Base-by-base conservation (phyloP, 352 stramenopile genomes). In the Pythium dissimile region DNA sequence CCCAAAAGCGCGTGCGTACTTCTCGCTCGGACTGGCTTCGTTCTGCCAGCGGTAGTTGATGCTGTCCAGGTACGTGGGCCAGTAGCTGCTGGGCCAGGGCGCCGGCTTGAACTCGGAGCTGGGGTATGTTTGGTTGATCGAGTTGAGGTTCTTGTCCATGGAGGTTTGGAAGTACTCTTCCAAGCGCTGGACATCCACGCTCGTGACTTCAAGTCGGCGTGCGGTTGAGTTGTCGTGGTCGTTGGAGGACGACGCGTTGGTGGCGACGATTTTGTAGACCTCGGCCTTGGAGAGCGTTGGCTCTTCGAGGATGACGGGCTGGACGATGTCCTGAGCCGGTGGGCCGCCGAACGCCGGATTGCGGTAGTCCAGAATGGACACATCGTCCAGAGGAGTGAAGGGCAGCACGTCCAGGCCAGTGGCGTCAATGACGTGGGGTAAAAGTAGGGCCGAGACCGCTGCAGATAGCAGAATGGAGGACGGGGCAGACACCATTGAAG, bases 61-160 rank as follows among this genome's bases (percentile, higher is more conserved):
- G 42, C 75, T 70, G 65, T 88, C 78, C 31, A 74, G 59, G 64
- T 77, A 86, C 31, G 60, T 67, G 5, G 78, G 76, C 73, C 75
- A 88, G 72, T 88, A 88, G 63, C 70, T 80, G 46, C 30, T 45
- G 0, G 59, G 47, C 52, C 39, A 54, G 37, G 61, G 54, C 2
- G 21, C 26, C 4, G 61, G 38, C 12, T 23, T 32, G 31, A 50
- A 44, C 12, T 26, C 24, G 27, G 12, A 21, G 7, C 28, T 49
- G 38, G 20, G 23, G 27, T 68, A 68, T 27, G 55, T 45, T 16
- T 57, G 37, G 20, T 51, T 15, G 23, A 68, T 34, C 46, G 41
- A 39, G 28, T 62, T 34, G 27, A 63, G 23, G 60, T 68, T 68
- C n/a, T 27, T 38, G 15, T 59, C 53, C 53, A 68, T 59, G 3